These are phyloP conservation scores for Ceratocystiopsis brevicomis DNA, from an alignment of 2,329 filamentous ascomycete species.

Conservation along the genomic window DNA sequence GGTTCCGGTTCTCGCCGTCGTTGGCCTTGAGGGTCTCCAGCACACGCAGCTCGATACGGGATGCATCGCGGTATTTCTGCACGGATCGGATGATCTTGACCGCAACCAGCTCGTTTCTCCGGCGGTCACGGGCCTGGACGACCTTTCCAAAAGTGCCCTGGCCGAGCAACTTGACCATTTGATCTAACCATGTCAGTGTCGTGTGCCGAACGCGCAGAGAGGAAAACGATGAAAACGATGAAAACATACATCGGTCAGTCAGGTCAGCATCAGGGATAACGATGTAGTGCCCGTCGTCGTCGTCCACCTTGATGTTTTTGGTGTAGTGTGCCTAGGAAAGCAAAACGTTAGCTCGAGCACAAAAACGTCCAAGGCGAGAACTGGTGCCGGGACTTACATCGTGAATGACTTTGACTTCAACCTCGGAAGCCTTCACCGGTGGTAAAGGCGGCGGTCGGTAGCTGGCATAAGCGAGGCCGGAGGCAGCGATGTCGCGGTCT, in stretches of 20 bases:
- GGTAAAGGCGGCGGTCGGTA: conserved; percentile 80
- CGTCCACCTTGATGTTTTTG: conserved; percentile 60
- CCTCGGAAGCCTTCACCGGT: conserved; percentile 74
- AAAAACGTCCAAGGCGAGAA: neutral
- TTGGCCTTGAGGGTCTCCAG: conserved; percentile 82
- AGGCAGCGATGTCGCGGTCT: conserved; percentile 52
- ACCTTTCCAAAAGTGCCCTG: conserved; percentile 98
- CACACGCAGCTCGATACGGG: conserved; percentile 82
- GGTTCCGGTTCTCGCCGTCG: conserved; percentile 78
- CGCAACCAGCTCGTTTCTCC: conserved; percentile 60
- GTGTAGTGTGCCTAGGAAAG: neutral
- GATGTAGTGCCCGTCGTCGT: conserved; percentile 94
- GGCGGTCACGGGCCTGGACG: conserved; percentile 72
- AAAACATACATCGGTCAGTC: conserved; percentile 67
- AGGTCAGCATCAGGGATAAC: conserved; percentile 72
- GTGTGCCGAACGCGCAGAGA: neutral
- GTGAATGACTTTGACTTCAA: conserved; percentile 40
- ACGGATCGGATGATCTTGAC: conserved; percentile 98
- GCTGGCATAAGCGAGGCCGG: conserved; percentile 51
- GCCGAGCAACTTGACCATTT: conserved; percentile 73
- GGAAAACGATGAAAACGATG: neutral
- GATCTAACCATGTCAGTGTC: conserved; percentile 34
- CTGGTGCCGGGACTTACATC: conserved; percentile 32
- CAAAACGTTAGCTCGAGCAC: conserved; percentile 8
- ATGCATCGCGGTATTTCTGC: conserved; percentile 94